Evolutionary conservation across 441 rosid species (phyloP), one percentile per base, ranked within the genome.

Genomic region (Codiaeum variegatum): DNA sequence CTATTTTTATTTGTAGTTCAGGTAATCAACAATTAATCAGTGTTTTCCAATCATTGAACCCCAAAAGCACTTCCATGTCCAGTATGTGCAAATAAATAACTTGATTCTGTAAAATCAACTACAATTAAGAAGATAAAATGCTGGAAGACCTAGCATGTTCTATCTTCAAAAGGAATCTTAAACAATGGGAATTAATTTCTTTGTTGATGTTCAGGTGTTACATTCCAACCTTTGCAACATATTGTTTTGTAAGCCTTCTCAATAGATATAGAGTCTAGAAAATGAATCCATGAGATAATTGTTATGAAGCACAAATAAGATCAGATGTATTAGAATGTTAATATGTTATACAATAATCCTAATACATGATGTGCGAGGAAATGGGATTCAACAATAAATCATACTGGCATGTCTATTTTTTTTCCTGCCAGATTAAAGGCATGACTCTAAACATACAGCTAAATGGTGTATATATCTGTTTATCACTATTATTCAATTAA

Each of bases 141-240:
- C 12, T n/a, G 66, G 44, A 5, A 62, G 55, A 32, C 44, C 38
- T 11, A 19, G 47, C 11, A 29, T 29, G n/a, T 44, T 46, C 56
- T 29, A 60, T 68, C 32, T 59, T 56, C n/a, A 60, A 46, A 23
- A 70, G n/a, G 28, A 60, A n/a, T n/a, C 51, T 60, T 70, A 60
- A 18, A 52, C 11, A 55, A 6, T 21, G 58, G 23, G 58, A 52
- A 11, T 8, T n/a, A 10, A n/a, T 52, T 52, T 55, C 16, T 55
- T 55, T 19, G 24, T 55, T 55, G 61, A 55, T 55, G 31, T 55
- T 55, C 26, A 4, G 24, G 60, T 3, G 16, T 24, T 24, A 24
- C 61, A 52, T n/a, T 52, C 26, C 26, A 10, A 24, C 61, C 18
- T 0, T 55, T 26, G 12, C 5, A 9, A 24, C 16, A 24, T 55